Evolutionary conservation across 73 alveolate genomes (phyloP), one percentile per base, ranked within the genome.

Genomic region (Paramecium sonneborni): DNA sequence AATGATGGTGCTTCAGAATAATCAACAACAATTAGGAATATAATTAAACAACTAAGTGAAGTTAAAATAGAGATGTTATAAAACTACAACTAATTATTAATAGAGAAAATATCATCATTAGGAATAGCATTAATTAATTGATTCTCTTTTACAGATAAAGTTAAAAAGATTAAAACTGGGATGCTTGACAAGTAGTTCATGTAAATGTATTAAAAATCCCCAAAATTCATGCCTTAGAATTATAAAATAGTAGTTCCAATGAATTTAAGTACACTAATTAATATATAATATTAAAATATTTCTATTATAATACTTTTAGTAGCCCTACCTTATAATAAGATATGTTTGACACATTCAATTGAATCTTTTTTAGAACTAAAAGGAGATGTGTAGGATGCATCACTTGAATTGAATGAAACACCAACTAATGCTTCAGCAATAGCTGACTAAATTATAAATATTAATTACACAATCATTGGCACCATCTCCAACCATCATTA

Each of bases 401-500:
- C 93, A n/a, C 87, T 26, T 20, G 87, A 32, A 62, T 57, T 38
- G 38, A 86, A 86, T 24, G 93, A 86, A 32, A 86, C 72, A 39
- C 93, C 93, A 35, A 86, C 72, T 62, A 57, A 32, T 10, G 88
- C 93, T 86, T 86, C 39, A 26, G 62, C 85, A 37, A 86, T 67
- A n/a, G 93, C 85, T 35, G 87, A 74, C 87, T 74, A 74, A 4
- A 67, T 67, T 30, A 24, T 52, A n/a, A 5, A 32, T 12, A 34
- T 34, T 12, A 72, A 34, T 30, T 72, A 72, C 93, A 86, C 93
- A 86, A 58, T 86, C 93, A 37, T 86, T 86, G 0, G 93, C 62
- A 6, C 93, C 93, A 62, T 86, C 93, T 1, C 93, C 93, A 2
- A 86, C 93, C 93, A 86, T 86, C 44, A 76, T 76, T 1, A 86